Evolutionary conservation across 306 rosid genomes (phyloP).

Genomic region (Urtica urens): DNA sequence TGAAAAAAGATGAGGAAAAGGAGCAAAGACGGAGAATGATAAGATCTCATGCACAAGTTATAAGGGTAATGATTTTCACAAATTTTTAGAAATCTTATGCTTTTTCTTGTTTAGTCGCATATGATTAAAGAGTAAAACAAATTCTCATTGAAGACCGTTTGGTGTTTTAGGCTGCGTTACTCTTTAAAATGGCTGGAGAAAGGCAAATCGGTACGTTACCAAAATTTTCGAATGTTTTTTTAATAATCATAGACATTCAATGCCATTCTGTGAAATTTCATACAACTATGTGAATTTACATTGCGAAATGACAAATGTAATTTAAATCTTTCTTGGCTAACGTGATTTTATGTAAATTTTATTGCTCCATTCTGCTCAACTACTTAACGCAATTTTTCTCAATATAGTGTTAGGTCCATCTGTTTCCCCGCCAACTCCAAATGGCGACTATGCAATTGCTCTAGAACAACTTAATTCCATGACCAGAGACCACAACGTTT

Average conservation of each 20-base stretch:
- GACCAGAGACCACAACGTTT: constrained; percentile 51
- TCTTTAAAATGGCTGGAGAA: constrained; percentile 90
- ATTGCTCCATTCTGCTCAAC: no score
- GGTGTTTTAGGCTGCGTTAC: constrained; percentile 69
- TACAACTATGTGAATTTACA: no score
- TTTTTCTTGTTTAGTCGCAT: neutral
- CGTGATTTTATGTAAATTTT: no score
- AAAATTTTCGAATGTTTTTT: no score
- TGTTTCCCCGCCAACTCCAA: constrained; percentile 33
- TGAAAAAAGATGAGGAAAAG: constrained; percentile 58
- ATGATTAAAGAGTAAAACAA: no score
- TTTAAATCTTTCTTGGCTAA: no score
- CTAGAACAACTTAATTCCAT: constrained; percentile 61
- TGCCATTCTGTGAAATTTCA: no score
- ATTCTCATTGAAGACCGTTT: constrained; percentile 29
- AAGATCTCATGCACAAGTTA: constrained; percentile 92
- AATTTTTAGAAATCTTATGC: neutral
- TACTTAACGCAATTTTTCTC: no score
- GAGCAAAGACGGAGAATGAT: constrained; percentile 65
- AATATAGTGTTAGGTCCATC: constrained; percentile 28
- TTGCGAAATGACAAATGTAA: no score
- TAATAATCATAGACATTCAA: no score
- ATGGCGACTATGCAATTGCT: constrained; percentile 42
- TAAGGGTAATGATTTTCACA: constrained; percentile 49
- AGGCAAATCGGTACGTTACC: constrained; percentile 53